These are phyloP conservation scores for Talaromyces proteolyticus DNA, from an alignment of 495 filamentous ascomycete genomes.

Conservation along the genomic window DNA sequence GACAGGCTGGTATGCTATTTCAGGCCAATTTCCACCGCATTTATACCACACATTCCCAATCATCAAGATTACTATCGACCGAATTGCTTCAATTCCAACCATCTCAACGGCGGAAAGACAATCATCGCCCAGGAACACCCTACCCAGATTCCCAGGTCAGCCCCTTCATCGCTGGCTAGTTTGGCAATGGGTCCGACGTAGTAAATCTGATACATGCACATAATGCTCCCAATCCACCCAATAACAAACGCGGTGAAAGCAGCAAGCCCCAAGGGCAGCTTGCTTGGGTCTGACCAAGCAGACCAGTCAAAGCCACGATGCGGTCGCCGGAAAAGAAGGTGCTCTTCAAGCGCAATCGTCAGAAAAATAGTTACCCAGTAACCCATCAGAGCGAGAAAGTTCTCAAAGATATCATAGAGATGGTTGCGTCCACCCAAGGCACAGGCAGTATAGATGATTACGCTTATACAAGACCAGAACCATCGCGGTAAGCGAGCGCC, in stretches of 20 bases:
- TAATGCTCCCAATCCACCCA: conserved; percentile 57
- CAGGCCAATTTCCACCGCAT: no score
- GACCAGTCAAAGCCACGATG: conserved; percentile 48
- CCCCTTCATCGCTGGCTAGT: conserved; percentile 26
- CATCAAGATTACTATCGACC: not conserved
- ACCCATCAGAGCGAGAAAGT: conserved; percentile 54
- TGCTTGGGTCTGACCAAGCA: conserved; percentile 43
- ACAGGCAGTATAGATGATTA: conserved; percentile 49
- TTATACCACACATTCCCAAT: no score
- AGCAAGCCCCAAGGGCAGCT: conserved; percentile 52
- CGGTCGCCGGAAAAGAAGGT: conserved; percentile 45
- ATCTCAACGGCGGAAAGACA: conserved; percentile 40
- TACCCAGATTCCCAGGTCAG: conserved; percentile 43
- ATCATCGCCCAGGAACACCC: conserved; percentile 37
- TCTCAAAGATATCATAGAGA: conserved; percentile 50
- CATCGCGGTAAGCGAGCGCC: conserved; percentile 40
- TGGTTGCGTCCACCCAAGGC: conserved; percentile 45
- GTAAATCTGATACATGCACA: conserved; percentile 58
- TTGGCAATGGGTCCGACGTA: conserved; percentile 52
- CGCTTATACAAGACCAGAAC: conserved; percentile 42
- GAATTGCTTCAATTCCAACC: conserved; percentile 36
- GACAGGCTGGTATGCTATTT: no score
- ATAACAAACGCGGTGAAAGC: conserved; percentile 51
- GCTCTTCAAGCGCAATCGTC: conserved; percentile 46
- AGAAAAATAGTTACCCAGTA: conserved; percentile 55